phyloP scores from a whole-genome alignment of 805 yeast species.

The Cyberlindnera petersonii region DNA sequence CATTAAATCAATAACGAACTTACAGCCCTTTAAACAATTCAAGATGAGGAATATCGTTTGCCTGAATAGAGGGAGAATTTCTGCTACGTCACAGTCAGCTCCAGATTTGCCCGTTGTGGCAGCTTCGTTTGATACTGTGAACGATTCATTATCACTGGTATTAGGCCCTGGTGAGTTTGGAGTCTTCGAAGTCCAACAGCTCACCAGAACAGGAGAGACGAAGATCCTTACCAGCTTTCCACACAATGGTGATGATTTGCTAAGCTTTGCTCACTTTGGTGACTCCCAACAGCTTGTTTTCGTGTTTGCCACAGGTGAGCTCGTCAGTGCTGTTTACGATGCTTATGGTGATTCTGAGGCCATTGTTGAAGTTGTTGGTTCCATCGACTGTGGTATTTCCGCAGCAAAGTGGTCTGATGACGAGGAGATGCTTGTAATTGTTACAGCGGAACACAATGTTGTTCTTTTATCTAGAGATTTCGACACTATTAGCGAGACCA shows the following conservation, averaged over 20 bases:
- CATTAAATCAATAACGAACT: too few relatives aligned
- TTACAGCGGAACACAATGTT: constrained; percentile 58
- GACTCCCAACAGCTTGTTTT: constrained; percentile 65
- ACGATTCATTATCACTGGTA: constrained; percentile 67
- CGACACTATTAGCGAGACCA: constrained; percentile 71
- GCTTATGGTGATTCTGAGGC: constrained; percentile 36
- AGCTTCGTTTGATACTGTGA: constrained; percentile 65
- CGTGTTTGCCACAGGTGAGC: constrained; percentile 73
- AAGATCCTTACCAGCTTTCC: constrained; percentile 60
- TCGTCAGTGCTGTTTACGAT: constrained; percentile 62
- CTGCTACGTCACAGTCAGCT: constrained; percentile 50
- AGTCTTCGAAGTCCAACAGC: constrained; percentile 71
- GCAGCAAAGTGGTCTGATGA: constrained; percentile 88
- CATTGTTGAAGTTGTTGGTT: constrained; percentile 70
- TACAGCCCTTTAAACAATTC: too few relatives aligned
- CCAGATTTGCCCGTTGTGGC: constrained; percentile 59
- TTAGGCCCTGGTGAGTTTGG: constrained; percentile 54
- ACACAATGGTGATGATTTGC: constrained; percentile 37
- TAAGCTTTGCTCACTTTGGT: constrained; percentile 63
- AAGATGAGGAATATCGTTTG: constrained; percentile 48
- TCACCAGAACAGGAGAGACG: constrained; percentile 58
- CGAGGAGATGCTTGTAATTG: constrained; percentile 75
- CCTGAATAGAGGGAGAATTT: constrained; percentile 51
- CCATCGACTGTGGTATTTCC: constrained; percentile 68
- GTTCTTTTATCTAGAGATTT: constrained; percentile 69